Evolutionary conservation across 2,329 filamentous ascomycete species (phyloP), one percentile per base, ranked within the genome.

Genomic region (Leptographium galeiforme): DNA sequence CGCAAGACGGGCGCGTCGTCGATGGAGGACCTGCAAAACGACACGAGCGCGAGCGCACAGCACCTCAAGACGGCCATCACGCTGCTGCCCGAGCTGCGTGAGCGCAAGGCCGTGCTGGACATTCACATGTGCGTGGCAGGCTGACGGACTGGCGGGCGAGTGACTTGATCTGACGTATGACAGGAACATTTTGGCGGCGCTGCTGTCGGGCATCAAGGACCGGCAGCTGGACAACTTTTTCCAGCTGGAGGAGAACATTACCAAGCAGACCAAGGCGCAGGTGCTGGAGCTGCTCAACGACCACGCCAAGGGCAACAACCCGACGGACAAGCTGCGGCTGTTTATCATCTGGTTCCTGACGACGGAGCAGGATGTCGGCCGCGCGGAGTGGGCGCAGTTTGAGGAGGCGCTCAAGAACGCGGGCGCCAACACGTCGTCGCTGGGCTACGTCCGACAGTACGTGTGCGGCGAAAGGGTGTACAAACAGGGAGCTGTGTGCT

Each of bases 311-410:
- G 93, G 93, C 51, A 87, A 81, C 46, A 79, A 95, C 49, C 82
- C 93, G 2, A 72, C 83, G 25, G 93, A 98, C 67, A 97, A 97
- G 70, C 78, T 98, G 33, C 81, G 93, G 44, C 71, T 97, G 13
- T 98, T 98, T 68, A 84, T 97, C 59, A 96, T 98, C 62, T 98
- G 93, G 93, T 93, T 87, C 70, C 72, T 98, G 52, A 96, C 89
- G 66, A 94, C 89, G 1, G 93, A 97, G 65, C 85, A 89, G 61
- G 90, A 97, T 57, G 77, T 96, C 19, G 84, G 79, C 53, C 81
- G 89, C 56, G 73, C 79, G 7, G 93, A 98, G 58, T 86, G 95
- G 74, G 82, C 85, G 58, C 81, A 85, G 55, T 95, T 96, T 59
- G 88, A 93, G 63, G 85, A 93, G 66, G 85, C 89, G 3, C 76